phyloP scores from a whole-genome alignment of 805 yeast species.

The Candida montana region DNA sequence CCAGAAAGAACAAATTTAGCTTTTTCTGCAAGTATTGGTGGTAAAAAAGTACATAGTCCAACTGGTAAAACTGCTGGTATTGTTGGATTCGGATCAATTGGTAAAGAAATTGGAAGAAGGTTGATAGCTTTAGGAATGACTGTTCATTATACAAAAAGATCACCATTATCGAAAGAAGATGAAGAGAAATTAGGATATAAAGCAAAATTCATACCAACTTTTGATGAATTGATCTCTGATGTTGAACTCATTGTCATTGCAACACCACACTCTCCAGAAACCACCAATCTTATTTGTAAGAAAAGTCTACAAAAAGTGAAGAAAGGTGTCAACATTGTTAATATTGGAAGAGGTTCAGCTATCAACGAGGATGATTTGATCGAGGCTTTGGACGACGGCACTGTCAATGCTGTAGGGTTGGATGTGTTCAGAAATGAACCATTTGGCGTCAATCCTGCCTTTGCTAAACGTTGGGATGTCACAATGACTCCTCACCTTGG shows the following conservation, averaged over 20 bases:
- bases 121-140: conserved; percentile 56
- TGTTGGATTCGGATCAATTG: conserved; percentile 75
- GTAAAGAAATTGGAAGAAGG: conserved; percentile 55
- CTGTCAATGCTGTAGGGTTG: conserved; percentile 59
- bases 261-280: conserved; percentile 58
- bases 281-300: conserved; percentile 48
- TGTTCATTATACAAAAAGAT: conserved; percentile 56
- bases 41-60: conserved; percentile 46
- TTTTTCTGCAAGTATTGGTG: conserved; percentile 40
- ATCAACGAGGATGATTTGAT: conserved; percentile 64
- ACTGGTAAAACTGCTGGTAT: conserved; percentile 53
- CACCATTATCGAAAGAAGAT: conserved; percentile 31
- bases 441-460: conserved; percentile 38
- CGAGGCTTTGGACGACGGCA: conserved; percentile 53
- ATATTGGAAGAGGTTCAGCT: conserved; percentile 71
- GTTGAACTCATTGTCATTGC: conserved; percentile 59
- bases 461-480: conserved; percentile 56
- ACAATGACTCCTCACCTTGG: conserved; percentile 61
- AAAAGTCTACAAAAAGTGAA: conserved; percentile 41
- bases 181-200: conserved; percentile 38
- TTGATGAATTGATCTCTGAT: conserved; percentile 37
- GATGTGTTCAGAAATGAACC: conserved; percentile 74
- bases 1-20: conserved; percentile 34
- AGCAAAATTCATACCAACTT: conserved; percentile 38
- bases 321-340: conserved; percentile 56